Evolutionary conservation across 495 filamentous ascomycete species (phyloP).

Genomic region (Trichoderma reesei): DNA sequence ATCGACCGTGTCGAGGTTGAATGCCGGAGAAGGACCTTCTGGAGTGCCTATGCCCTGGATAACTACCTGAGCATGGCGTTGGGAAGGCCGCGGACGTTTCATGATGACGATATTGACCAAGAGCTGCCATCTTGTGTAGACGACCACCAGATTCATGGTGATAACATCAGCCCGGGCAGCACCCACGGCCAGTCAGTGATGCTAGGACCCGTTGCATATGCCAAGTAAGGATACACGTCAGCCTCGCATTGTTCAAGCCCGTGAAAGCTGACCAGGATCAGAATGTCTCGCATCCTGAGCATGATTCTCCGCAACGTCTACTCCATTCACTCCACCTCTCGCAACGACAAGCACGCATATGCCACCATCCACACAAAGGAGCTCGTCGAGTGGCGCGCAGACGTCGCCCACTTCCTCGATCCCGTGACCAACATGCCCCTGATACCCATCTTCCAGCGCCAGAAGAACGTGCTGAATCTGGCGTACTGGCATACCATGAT

Average conservation of each 20-base stretch:
- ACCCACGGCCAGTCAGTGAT: constrained; percentile 27
- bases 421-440: constrained; percentile 15
- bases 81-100: constrained; percentile 22
- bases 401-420: constrained; percentile 19
- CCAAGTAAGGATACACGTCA: constrained; percentile 5
- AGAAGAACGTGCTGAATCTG: constrained; percentile 44
- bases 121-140: constrained; percentile 28
- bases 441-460: constrained; percentile 27
- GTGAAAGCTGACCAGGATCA: neutral
- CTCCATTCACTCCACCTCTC: constrained; percentile 16
- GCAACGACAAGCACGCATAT: constrained; percentile 12
- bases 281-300: constrained; percentile 19
- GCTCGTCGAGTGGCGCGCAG: constrained; percentile 16
- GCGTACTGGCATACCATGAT: constrained; percentile 47
- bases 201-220: constrained; percentile 29
- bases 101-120: constrained; percentile 27
- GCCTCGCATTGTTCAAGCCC: neutral
- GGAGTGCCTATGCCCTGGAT: constrained; percentile 24
- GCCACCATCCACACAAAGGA: constrained; percentile 15
- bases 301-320: constrained; percentile 20
- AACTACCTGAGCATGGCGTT: constrained; percentile 25
- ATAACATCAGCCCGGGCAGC: constrained; percentile 14
- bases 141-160: constrained; percentile 18
- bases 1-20: constrained; percentile 22
- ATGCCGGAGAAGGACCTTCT: constrained; percentile 24